phyloP scores from a whole-genome alignment of 352 stramenopile species.

The Pythium scleroteichum region DNA sequence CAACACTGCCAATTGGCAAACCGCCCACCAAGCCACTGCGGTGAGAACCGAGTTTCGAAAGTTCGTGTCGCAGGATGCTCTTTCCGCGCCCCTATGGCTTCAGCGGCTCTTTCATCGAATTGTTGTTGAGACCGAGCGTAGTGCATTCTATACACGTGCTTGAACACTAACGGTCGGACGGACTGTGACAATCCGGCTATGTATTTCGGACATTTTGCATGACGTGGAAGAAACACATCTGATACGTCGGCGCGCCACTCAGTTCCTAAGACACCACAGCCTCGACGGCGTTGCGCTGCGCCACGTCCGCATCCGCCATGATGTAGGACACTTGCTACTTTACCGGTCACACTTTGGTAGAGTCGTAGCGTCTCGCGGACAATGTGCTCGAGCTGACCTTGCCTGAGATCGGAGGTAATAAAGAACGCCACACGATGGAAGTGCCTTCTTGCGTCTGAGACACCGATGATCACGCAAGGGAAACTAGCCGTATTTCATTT shows the following conservation, averaged over 20 bases:
- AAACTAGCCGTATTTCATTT: too few species aligned
- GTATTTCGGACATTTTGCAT: constrained; percentile 27
- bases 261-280: constrained; percentile 5
- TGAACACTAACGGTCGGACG: constrained; percentile 9
- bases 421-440: constrained; percentile 15
- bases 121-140: constrained; percentile 8
- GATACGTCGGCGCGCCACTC: constrained; percentile 5
- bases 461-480: too few species aligned
- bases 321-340: constrained; percentile 3
- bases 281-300: constrained; percentile 13
- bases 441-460: constrained; percentile 9
- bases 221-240: constrained; percentile 39
- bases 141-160: constrained; percentile 26
- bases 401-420: constrained; percentile 4
- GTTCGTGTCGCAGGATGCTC: too few species aligned
- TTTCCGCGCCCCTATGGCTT: not conserved
- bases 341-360: constrained; percentile 11
- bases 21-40: not conserved
- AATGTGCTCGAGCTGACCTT: constrained; percentile 10
- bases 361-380: constrained; percentile 7
- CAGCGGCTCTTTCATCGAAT: not conserved
- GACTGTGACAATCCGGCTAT: not conserved
- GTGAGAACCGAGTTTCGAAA: too few species aligned
- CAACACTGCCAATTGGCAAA: constrained; percentile 15
- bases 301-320: constrained; percentile 17